Base-by-base conservation (phyloP, 2,329 filamentous ascomycete genomes). In the Xenosphaeropsis pyriputrescens region DNA sequence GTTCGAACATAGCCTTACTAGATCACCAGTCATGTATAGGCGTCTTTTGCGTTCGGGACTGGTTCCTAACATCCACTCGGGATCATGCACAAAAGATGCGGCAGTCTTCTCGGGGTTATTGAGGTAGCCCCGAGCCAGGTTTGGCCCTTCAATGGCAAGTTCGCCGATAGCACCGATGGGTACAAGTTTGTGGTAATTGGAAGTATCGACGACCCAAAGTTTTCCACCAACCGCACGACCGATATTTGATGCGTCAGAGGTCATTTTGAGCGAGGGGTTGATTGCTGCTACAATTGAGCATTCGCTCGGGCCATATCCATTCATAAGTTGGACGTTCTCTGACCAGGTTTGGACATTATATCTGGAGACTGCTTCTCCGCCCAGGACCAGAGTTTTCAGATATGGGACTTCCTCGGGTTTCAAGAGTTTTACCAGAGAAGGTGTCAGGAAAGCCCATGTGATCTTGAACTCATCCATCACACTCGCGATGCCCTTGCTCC, bases 61-160 rank as follows among this genome's bases (percentile, higher is more conserved):
- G 8, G 22, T 9, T 26, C 8, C 22, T 26, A 26, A 26, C 30
- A 32, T 15, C 33, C 33, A 35, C 6, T 14, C 14, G 11, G 16
- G 16, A 17, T 17, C 9, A 14, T 32, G 14, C 12, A 94, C 61
- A 50, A 94, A 95, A 0, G 75, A 77, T 15, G 67, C 62, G 1
- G 64, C 60, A 0, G 85, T 94, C 52, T 91, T 77, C 35, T 88
- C 76, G 0, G 74, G 70, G 9, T 85, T 71, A 50, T 94, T 93
- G 37, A 94, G 65, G 53, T 95, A 95, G 5, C 75, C 83, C 35
- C 71, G 64, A 7, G 88, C 85, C 35, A 93, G 65, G 49, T 94
- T 88, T 37, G 71, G 59, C 0, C 88, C 88, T 8, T 85, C 85
- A 18, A 95, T 65, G 2, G 77, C 83, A 19, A 95, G 70, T 54